Evolutionary conservation across 306 rosid species (phyloP), one percentile per base, ranked within the genome.

Genomic region (Ormosia semicastrata): DNA sequence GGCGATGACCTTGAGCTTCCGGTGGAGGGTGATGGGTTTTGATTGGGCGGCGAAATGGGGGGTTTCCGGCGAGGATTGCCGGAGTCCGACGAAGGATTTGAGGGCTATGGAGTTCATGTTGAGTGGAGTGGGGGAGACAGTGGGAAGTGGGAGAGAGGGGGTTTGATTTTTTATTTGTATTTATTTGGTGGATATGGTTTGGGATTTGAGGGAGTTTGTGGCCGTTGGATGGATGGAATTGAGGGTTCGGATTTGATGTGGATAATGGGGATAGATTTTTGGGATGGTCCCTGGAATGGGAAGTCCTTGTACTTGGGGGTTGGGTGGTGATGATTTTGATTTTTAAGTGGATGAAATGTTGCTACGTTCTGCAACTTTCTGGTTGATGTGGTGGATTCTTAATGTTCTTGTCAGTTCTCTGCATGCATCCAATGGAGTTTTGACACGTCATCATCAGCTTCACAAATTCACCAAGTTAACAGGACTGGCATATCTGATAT

Each of bases 51-150:
- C 5, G 84, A 91, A 80, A 9, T 69, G 89, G 43, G 88, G 69
- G 0, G 86, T 87, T 24, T 91, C 98, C 79, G 84, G n/a, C 46
- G 98, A 73, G 83, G 90, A 13, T 32, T 86, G 97, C 24, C 99
- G 91, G 89, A 95, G 99, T 0, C 96, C 96, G 76, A 89, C 87
- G 91, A 95, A 95, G 89, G 98, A 73, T 82, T 96, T 95, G 77
- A 93, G 85, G 3, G 93, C 92, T 1, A 90, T 81, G 87, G 98
- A 93, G 75, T 90, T 82, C 99, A 96, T 93, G 81, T 49, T 65
- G 67, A 34, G 24, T 29, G 18, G 58, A 41, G 56, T 14, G 3
- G 53, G 53, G 1, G 64, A 4, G 49, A 29, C 30, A 39, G 68
- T 64, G 59, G 1, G 10, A n/a, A 39, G 68, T 64, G 59, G 1